Base-by-base conservation (phyloP, 331 rosid genomes). In the Acacia concinna region DNA sequence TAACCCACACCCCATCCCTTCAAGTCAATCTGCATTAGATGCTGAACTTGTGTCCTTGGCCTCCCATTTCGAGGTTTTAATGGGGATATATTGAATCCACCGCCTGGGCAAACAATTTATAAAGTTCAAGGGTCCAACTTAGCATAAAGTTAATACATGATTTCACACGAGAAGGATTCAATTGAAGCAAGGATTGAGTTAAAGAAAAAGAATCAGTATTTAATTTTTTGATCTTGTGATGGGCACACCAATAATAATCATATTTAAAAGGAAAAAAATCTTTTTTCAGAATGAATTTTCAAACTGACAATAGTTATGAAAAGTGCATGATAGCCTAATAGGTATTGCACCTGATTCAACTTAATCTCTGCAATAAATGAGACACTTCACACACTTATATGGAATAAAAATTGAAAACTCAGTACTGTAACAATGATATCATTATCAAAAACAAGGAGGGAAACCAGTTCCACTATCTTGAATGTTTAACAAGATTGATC, bases 1-100 rank as follows among this genome's bases (percentile, higher is more conserved):
- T 96, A 96, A 82, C 99, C 97, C 74, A 84, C 98, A 68, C 94
- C 99, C 99, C 99, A 96, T 70, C 99, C 99, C 88, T 96, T 96
- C 79, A 96, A 84, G 85, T 96, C 99, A 84, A 96, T 91, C 91
- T 96, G 99, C 89, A 93, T 93, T 81, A 96, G 97, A 89, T 96
- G 97, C 90, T 96, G 99, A 72, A 96, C 99, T 83, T 96, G 99
- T 63, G 98, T 82, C 88, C 99, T 91, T 41, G 99, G 97, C 75
- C 87, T 93, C 86, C 99, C 99, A 79, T 96, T 91, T 80, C 96
- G 88, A 83, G 99, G 77, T 86, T 93, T 96, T 67, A 96, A 78
- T 49, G 99, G 98, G 67, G 99, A 87, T 85, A 96, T 90, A 77
- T 93, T 93, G 87, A 74, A 96, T 80, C 99, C 99, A 57, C 99